phyloP scores from a whole-genome alignment of 2,329 filamentous ascomycete species.

The Pyrenochaeta sp. region DNA sequence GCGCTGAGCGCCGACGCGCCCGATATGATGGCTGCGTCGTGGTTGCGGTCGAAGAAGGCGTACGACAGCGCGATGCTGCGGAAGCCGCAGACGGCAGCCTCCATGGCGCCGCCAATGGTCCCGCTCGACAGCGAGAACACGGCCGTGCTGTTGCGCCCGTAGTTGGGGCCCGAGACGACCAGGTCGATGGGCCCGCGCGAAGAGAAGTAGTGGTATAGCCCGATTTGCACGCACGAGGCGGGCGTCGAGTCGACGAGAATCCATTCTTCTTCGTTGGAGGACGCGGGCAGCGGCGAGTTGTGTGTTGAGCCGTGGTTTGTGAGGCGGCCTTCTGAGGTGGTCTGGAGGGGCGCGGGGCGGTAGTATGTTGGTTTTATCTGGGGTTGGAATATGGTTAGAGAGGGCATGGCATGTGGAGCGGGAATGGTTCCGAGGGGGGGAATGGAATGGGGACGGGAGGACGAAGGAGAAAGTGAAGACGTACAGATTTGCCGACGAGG shows the following conservation, averaged over 20 bases:
- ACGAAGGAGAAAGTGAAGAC: no score
- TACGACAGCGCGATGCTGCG: slow-evolving; percentile 83
- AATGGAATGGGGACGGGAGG: no score
- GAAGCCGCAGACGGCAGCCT: slow-evolving; percentile 56
- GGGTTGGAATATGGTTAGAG: not conserved
- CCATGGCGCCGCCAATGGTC: slow-evolving; percentile 59
- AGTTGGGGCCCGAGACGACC: slow-evolving; percentile 59
- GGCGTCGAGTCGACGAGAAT: slow-evolving; percentile 59
- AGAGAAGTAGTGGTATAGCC: slow-evolving; percentile 56
- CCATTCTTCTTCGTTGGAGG: slow-evolving; percentile 55
- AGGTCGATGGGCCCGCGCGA: slow-evolving; percentile 55
- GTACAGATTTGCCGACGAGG: slow-evolving; percentile 81
- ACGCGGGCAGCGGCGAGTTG: slow-evolving; percentile 38
- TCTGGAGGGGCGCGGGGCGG: slow-evolving; percentile 67
- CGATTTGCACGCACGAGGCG: slow-evolving; percentile 59
- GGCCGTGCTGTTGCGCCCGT: slow-evolving; percentile 59
- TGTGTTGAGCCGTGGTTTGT: slow-evolving; percentile 49
- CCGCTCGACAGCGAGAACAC: slow-evolving; percentile 59
- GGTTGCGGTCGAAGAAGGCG: slow-evolving; percentile 86
- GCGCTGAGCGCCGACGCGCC: slow-evolving; percentile 78
- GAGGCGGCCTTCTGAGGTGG: slow-evolving; percentile 37
- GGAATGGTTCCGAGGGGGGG: no score
- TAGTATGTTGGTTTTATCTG: slow-evolving; percentile 80
- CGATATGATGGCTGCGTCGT: slow-evolving; percentile 81
- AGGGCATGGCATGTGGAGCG: no score